These are phyloP conservation scores for Exophiala viscosa DNA, from an alignment of 2,329 filamentous ascomycete species.

Conservation along the genomic window DNA sequence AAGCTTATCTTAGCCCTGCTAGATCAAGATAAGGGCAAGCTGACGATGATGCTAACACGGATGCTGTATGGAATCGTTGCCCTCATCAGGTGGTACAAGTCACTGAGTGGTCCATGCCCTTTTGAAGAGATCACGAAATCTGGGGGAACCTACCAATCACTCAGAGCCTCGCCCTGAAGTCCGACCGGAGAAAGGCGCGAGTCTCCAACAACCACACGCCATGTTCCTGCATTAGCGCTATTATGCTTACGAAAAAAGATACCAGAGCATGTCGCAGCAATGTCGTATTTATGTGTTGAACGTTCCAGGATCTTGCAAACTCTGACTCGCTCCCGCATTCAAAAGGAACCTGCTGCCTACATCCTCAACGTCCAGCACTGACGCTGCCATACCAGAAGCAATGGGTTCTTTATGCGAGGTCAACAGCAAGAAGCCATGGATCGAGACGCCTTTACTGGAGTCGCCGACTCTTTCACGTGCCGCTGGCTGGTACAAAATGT, in stretches of 20 bases:
- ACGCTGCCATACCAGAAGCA: not conserved
- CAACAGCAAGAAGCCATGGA: slow-evolving; percentile 31
- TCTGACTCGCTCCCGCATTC: not conserved
- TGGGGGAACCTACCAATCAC: not conserved
- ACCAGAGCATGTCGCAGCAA: not conserved
- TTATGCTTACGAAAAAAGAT: slow-evolving; percentile 3
- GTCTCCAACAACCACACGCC: not conserved
- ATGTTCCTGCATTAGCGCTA: slow-evolving; percentile 9
- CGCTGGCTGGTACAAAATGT: slow-evolving; percentile 11
- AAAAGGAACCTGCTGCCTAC: not conserved
- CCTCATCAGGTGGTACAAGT: no score
- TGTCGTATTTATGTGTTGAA: slow-evolving; percentile 7
- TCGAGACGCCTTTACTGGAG: slow-evolving; percentile 39
- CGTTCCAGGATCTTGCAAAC: not conserved
- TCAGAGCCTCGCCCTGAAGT: slow-evolving; percentile 2
- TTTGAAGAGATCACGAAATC: slow-evolving; percentile 3
- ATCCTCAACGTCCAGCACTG: not conserved
- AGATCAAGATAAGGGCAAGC: no score
- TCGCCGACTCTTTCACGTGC: slow-evolving; percentile 35
- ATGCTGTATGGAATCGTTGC: no score
- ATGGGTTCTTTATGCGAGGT: slow-evolving; percentile 3
- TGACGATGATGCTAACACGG: no score
- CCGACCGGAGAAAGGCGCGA: slow-evolving; percentile 4
- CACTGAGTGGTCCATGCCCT: slow-evolving; percentile 48
- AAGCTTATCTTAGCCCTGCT: no score